Evolutionary conservation across 2,329 filamentous ascomycete genomes (phyloP).

Genomic region (Hypomyces rosellus): DNA sequence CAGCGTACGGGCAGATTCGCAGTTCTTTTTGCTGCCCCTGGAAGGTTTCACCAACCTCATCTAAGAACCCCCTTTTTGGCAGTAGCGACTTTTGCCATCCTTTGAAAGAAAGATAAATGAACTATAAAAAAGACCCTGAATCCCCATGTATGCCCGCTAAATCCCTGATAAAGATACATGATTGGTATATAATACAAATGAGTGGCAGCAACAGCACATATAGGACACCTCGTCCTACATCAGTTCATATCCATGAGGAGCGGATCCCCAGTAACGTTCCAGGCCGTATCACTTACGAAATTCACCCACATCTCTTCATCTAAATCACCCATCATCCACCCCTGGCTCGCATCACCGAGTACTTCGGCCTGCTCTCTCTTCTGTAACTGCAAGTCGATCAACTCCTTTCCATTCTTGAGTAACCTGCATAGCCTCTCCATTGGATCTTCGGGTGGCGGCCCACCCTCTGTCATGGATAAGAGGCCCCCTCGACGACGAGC

Average conservation of each 20-base stretch:
- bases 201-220: no score
- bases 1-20: background rate
- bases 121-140: no score
- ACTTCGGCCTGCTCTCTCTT: slow-evolving; percentile 17
- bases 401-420: slow-evolving; percentile 24
- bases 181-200: no score
- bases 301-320: slow-evolving; percentile 22
- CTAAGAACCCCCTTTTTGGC: no score
- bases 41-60: background rate
- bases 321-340: slow-evolving; percentile 17
- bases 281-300: slow-evolving; percentile 19
- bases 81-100: no score
- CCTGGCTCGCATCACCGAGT: slow-evolving; percentile 15
- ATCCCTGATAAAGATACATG: no score
- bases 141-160: no score
- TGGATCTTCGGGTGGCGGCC: slow-evolving; percentile 21
- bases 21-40: background rate
- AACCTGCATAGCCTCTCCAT: slow-evolving; percentile 27
- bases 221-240: background rate
- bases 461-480: slow-evolving; percentile 11
- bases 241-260: slow-evolving; percentile 16
- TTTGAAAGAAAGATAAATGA: no score
- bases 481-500: slow-evolving; percentile 22
- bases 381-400: slow-evolving; percentile 22
- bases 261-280: slow-evolving; percentile 23